A percentile compares a stretch with the other conserved stretches of the same genome.
Conservation (phyloP, 345 rosid genomes). For the Gossypium ekmanianum region DNA sequence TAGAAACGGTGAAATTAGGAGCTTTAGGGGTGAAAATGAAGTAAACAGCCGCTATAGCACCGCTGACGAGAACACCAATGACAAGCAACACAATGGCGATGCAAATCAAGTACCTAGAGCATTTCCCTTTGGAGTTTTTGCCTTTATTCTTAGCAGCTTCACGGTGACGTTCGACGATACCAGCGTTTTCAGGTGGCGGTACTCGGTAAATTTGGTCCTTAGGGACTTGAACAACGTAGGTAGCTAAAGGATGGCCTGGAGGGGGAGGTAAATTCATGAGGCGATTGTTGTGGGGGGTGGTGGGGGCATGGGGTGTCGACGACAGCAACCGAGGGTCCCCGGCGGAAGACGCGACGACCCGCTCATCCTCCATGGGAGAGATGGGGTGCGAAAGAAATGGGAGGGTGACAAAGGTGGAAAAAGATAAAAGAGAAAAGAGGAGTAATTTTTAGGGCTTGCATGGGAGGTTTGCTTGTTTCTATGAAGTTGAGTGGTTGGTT, state of each 20-base stretch:
- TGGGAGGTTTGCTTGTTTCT: neutral
- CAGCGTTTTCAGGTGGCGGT: neutral
- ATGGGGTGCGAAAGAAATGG: slow-evolving; percentile 2
- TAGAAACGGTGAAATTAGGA: neutral
- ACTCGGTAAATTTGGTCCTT: neutral
- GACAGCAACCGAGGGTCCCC: neutral
- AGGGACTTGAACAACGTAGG: neutral
- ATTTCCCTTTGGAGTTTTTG: neutral
- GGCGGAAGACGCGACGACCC: slow-evolving; percentile 16
- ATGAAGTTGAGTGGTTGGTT: neutral
- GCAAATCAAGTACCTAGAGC: neutral
- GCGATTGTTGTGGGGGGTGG: neutral
- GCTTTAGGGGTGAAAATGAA: neutral
- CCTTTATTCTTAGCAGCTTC: neutral
- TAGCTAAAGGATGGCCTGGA: neutral
- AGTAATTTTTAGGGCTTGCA: slow-evolving; percentile 1
- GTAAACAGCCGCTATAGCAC: neutral
- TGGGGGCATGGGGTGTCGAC: neutral
- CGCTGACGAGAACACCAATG: neutral
- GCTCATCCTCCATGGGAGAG: slow-evolving; percentile 14
- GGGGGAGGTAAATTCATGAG: neutral
- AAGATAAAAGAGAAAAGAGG: neutral
- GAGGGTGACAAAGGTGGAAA: neutral
- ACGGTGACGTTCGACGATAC: neutral
- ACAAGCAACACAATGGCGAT: neutral